phyloP scores from a whole-genome alignment of 306 rosid genomes.

The Parietaria judaica region DNA sequence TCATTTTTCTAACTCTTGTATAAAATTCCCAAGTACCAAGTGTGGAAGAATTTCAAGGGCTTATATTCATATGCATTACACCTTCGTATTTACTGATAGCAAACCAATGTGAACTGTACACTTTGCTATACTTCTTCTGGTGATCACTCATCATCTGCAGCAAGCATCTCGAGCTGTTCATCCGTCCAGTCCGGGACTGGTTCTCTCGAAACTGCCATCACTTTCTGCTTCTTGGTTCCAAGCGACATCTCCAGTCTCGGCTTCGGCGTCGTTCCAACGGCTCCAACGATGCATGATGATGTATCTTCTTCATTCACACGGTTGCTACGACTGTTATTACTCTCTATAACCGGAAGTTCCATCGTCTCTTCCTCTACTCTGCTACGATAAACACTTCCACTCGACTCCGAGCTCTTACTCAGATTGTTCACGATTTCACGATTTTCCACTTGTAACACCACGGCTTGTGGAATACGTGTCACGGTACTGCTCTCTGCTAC shows the following conservation, averaged over 20 bases:
- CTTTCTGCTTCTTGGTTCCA: conserved; percentile 16
- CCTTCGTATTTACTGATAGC: not conserved
- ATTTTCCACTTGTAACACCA: conserved; percentile 28
- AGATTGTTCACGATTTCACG: conserved; percentile 41
- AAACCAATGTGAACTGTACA: not conserved
- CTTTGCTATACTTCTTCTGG: not conserved
- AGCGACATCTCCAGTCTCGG: conserved; percentile 13
- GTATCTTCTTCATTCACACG: conserved; percentile 20
- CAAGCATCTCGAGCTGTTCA: conserved; percentile 72
- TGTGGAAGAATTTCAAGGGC: no score
- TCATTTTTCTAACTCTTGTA: no score
- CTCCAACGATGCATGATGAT: conserved; percentile 11
- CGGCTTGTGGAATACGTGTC: conserved; percentile 15
- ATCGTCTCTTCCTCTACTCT: conserved; percentile 15
- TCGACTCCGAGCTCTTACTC: conserved; percentile 21
- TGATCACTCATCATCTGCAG: conserved; percentile 52
- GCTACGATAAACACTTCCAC: conserved; percentile 16
- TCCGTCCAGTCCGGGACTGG: conserved; percentile 70
- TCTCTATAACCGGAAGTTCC: conserved; percentile 10
- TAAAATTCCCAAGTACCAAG: no score
- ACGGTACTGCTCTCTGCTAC: conserved; percentile 31
- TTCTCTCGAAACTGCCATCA: conserved; percentile 19
- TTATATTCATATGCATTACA: not conserved
- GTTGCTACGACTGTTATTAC: conserved; percentile 8
- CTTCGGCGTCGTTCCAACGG: conserved; percentile 18